These are phyloP conservation scores for Picea engelmannii DNA, from an alignment of 83 land plant genomes.

Conservation along the genomic window DNA sequence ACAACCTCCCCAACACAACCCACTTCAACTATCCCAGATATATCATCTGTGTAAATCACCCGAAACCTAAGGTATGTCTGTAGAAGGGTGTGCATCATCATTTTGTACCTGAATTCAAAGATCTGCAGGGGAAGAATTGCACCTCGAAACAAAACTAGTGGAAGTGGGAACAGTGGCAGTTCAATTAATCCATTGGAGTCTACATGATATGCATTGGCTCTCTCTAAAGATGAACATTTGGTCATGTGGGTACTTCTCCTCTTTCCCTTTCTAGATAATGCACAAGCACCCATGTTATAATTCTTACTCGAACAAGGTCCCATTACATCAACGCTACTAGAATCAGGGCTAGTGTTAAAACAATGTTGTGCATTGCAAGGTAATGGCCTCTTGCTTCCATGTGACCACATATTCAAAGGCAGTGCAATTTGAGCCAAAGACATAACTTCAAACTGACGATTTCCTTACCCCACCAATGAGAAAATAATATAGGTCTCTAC, in stretches of 20 bases:
- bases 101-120: constrained; percentile 96
- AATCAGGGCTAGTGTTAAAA: neutral
- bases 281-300: neutral
- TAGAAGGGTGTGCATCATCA: constrained; percentile 98
- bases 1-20: constrained; percentile 46
- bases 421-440: constrained; percentile 4
- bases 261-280: neutral
- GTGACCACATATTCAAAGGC: constrained; percentile 4
- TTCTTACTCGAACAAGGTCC: neutral
- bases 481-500: neutral
- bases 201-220: constrained; percentile 24
- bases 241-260: neutral
- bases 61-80: constrained; percentile 94
- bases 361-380: constrained; percentile 12
- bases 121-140: constrained; percentile 92
- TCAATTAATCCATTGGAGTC: constrained; percentile 59
- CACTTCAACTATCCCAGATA: constrained; percentile 69
- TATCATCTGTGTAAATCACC: constrained; percentile 79
- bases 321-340: neutral
- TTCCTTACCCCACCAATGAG: neutral
- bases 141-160: constrained; percentile 95
- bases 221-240: constrained; percentile 38
- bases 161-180: constrained; percentile 95
- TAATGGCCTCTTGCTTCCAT: neutral
- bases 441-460: constrained; percentile 6